A percentile compares a stretch with the other conserved stretches of the same genome.
Conservation (phyloP, 2,329 filamentous ascomycete species). For the Penicillium verrucosum region DNA sequence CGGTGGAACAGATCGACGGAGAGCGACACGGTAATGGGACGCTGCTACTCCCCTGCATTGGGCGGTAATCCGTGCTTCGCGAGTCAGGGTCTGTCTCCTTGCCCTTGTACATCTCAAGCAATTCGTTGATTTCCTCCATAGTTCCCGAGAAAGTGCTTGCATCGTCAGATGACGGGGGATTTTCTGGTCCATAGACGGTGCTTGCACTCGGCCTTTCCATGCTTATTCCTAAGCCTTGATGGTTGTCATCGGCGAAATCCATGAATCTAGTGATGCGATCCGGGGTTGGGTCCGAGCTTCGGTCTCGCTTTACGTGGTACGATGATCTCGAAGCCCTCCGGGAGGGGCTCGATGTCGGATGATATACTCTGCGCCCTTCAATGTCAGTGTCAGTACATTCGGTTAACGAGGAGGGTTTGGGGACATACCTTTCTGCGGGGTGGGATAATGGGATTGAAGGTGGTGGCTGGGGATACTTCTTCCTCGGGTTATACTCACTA, state of each 20-base stretch:
- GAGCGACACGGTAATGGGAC: not conserved
- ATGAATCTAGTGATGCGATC: not conserved
- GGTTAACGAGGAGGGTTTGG: not conserved
- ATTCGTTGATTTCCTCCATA: not conserved
- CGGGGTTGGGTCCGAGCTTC: not conserved
- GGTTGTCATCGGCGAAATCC: not conserved
- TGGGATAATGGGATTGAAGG: not conserved
- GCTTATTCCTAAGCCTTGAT: not conserved
- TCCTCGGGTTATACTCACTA: conserved; percentile 1
- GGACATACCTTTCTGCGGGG: not conserved
- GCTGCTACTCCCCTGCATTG: not conserved
- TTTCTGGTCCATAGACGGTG: not conserved
- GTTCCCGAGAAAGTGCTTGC: not conserved
- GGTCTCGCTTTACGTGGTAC: not conserved
- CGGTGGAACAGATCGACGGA: conserved; percentile 1
- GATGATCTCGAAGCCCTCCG: not conserved
- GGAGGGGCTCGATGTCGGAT: not conserved
- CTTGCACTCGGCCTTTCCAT: not conserved
- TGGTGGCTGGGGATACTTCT: not conserved
- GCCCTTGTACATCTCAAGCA: conserved; percentile 7
- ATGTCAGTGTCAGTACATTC: not conserved
- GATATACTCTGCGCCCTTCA: not conserved
- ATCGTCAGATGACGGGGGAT: not conserved
- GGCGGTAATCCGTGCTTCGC: not conserved
- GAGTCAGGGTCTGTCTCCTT: conserved; percentile 2